Evolutionary conservation across 2,329 filamentous ascomycete species (phyloP), one percentile per base, ranked within the genome.

Genomic region (Cladophialophora chaetospira): DNA sequence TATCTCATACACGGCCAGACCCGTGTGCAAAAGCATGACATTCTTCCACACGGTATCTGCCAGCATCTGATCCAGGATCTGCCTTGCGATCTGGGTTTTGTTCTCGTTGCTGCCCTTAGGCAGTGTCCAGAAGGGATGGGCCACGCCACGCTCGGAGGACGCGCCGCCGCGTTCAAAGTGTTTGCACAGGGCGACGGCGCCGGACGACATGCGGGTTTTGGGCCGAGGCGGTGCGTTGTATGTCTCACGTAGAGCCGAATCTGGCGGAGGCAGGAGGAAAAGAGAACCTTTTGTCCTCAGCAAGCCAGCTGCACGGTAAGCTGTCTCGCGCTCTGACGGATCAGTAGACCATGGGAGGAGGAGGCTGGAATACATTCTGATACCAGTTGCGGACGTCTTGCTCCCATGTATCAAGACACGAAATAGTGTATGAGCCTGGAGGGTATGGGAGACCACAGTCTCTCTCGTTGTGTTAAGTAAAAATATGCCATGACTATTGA

Each of bases 171-270:
- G 61, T 44, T 66, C 64, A 44, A 66, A 65, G 47, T 66, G 64
- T 45, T 66, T 66, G 47, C 63, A 65, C n/a, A 66, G 61, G 1
- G 64, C 64, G 10, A 64, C 59, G 23, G 64, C 64, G 13, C 64
- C 64, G 2, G 63, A 55, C 6, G 60, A 62, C 63, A 65, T 63
- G n/a, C 59, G 60, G 8, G 63, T 64, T 48, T 59, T 57, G 13
- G 64, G 56, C 19, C 64, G 57, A 6, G 63, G 64, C 19, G 64
- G 63, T 9, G 54, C 48, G 29, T 64, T 61, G 55, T 60, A 66
- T 11, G 61, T 47, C 40, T 59, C 61, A 29, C 54, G 54, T 8
- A 66, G 48, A 9, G 48, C 26, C n/a, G 42, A 31, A 26, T 50
- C 38, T 13, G 45, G 25, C 6, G 64, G 64, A 45, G 64, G 64